These are phyloP conservation scores for Carpinus fangiana DNA, from an alignment of 306 rosid genomes.

Conservation along the genomic window DNA sequence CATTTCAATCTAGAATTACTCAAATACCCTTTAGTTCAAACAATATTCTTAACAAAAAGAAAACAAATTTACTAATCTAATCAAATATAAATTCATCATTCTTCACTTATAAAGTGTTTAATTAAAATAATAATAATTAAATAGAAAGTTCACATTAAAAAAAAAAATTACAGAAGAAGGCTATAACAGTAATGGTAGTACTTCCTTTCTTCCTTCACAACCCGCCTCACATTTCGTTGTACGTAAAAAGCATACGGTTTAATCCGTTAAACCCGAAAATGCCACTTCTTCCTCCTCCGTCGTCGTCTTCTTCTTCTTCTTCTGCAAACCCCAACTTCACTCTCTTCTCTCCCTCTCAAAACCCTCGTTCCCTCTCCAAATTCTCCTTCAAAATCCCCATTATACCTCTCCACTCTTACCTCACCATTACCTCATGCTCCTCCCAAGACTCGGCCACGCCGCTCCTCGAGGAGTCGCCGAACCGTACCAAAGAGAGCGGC, in stretches of 20 bases:
- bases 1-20: neutral
- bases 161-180: slow-evolving; percentile 21
- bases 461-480: slow-evolving; percentile 32
- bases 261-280: slow-evolving; percentile 48
- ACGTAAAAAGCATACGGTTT: slow-evolving; percentile 31
- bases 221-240: slow-evolving; percentile 39
- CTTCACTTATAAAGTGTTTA: too few relatives aligned
- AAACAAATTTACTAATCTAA: too few relatives aligned
- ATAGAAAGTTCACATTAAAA: too few relatives aligned
- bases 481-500: neutral
- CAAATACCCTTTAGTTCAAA: slow-evolving; percentile 9
- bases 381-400: slow-evolving; percentile 46
- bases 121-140: too few relatives aligned
- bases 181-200: slow-evolving; percentile 26
- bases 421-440: slow-evolving; percentile 44
- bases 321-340: slow-evolving; percentile 51
- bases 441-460: slow-evolving; percentile 51
- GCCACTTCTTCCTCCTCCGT: slow-evolving; percentile 38
- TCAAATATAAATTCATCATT: too few relatives aligned
- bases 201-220: slow-evolving; percentile 33
- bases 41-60: neutral
- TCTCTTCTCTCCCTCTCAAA: slow-evolving; percentile 60
- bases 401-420: slow-evolving; percentile 43
- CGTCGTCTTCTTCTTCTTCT: slow-evolving; percentile 40
- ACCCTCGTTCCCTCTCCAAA: slow-evolving; percentile 39